Base-by-base conservation (phyloP, 805 yeast species). In the Komagataella pastoris region DNA sequence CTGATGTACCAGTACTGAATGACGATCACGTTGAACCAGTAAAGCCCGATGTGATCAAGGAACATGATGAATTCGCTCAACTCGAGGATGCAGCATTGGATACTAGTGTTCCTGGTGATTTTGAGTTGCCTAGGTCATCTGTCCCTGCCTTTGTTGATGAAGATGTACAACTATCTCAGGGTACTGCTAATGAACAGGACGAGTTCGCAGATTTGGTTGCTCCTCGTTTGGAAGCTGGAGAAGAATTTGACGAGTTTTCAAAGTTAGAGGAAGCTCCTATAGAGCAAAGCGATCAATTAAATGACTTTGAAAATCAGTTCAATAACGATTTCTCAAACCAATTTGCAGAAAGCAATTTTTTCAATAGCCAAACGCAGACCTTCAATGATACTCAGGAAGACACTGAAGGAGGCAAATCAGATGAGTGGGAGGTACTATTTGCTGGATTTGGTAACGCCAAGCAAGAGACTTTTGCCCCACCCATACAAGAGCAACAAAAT, bases 361-460 rank as follows among this genome's bases (percentile, higher is more conserved):
- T 68, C 71, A 51, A 64, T 7, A n/a, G 24, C 48, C 24, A 47
- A 10, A 7, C 19, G 19, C 21, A 45, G 14, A 14, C 40, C 12
- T 30, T 30, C 10, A 30, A 8, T 30, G 40, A 30, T 10, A 5
- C 14, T 8, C 12, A 30, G 14, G 40, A 10, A 30, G 14, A 30
- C 14, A 10, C 40, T 73, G 73, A 36, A 73, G 75, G 3, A 69
- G 61, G 18, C 68, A 67, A 54, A 66, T 60, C 30, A 76, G 95
- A 88, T 60, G 97, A 89, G 64, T 89, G 97, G 97, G 96, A 89
- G 61, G 90, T 88, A 67, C 75, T 89, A 23, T 89, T 89, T 69
- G 91, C 95, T 3, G 96, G 95, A 0, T 85, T 87, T 63, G 90
- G 91, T 17, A 84, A 83, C 56, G 73, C 47, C 50, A 45, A 44